Conservation (phyloP, 768 basidiomycete species). For the Xerocomellus intermedius region DNA sequence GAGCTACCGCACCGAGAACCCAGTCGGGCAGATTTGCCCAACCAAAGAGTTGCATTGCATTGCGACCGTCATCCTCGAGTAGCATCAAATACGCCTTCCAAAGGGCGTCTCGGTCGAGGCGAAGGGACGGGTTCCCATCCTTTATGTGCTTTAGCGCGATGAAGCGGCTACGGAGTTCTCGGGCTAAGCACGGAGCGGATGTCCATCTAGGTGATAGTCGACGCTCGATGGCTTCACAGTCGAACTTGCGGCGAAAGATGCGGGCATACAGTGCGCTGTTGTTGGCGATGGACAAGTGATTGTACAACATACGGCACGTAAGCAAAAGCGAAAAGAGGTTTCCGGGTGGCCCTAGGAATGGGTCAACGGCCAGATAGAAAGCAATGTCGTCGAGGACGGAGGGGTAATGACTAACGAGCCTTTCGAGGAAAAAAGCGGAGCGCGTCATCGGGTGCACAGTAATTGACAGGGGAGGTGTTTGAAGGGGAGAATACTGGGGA, state of each 20-base stretch:
- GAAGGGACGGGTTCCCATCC: conserved; percentile 11
- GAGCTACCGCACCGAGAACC: conserved; percentile 16
- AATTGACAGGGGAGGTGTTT: not conserved
- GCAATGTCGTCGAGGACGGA: conserved; percentile 41
- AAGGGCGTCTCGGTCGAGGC: conserved; percentile 39
- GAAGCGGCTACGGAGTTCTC: conserved; percentile 46
- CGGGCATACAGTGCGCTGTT: conserved; percentile 42
- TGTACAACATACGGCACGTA: conserved; percentile 37
- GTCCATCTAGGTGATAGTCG: conserved; percentile 39
- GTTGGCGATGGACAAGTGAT: conserved; percentile 34
- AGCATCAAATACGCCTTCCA: conserved; percentile 58
- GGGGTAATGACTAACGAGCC: conserved; percentile 15
- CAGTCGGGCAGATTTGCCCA: conserved; percentile 41
- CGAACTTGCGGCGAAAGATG: conserved; percentile 48
- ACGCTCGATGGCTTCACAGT: conserved; percentile 38
- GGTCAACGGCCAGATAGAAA: conserved; percentile 36
- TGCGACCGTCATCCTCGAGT: conserved; percentile 50
- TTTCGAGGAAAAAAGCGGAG: conserved; percentile 18
- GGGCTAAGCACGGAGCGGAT: conserved; percentile 37
- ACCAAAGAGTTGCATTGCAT: conserved; percentile 40
- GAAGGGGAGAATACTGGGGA: conserved; percentile 3
- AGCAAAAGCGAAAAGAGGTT: conserved; percentile 39
- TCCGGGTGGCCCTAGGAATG: conserved; percentile 44
- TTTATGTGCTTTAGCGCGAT: conserved; percentile 43
- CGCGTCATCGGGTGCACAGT: not conserved